Evolutionary conservation across 2,329 filamentous ascomycete species (phyloP).

Genomic region (Albifimbria verrucaria): DNA sequence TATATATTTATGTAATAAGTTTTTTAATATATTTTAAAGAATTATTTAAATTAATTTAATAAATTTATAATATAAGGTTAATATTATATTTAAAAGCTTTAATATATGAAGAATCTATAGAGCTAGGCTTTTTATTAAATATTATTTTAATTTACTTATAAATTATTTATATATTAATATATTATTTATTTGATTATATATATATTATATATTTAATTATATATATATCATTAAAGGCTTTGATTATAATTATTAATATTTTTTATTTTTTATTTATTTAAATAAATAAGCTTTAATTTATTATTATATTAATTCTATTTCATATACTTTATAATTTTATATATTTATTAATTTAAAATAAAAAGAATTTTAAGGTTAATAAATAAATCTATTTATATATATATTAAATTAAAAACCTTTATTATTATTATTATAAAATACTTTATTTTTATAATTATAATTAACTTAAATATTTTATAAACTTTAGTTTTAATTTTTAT

Average conservation of each 20-base stretch:
- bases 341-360: background rate
- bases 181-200: background rate
- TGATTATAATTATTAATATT: background rate
- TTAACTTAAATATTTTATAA: background rate
- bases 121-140: background rate
- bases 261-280: background rate
- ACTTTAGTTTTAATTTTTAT: background rate
- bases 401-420: conserved; percentile 1
- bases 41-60: background rate
- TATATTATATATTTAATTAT: background rate
- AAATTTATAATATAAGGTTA: background rate
- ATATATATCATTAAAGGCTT: background rate
- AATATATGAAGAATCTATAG: background rate
- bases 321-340: background rate
- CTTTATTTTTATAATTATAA: background rate
- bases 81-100: too few species aligned
- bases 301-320: background rate
- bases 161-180: background rate
- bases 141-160: background rate
- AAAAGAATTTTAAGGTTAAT: background rate
- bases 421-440: background rate
- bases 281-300: background rate
- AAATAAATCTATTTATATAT: background rate
- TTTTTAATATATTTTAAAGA: conserved; percentile 1
- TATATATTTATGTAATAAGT: too few species aligned